Conservation (phyloP, 2,329 filamentous ascomycete genomes). For the Monosporascus sp. region DNA sequence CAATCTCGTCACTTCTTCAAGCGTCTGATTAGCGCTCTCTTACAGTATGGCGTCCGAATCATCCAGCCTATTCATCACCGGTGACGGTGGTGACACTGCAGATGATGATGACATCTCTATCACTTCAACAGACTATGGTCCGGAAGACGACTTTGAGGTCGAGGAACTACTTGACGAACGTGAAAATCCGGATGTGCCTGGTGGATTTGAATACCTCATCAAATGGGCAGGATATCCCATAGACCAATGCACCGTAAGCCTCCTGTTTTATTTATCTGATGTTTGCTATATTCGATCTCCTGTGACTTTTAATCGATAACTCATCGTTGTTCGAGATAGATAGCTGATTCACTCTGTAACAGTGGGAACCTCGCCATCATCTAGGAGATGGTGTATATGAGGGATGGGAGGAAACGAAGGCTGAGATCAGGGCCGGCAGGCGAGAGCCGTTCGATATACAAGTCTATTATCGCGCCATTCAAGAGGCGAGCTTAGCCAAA, state of each 20-base stretch:
- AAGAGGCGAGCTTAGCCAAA: constrained; percentile 22
- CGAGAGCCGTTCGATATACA: constrained; percentile 32
- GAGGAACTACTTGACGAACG: constrained; percentile 48
- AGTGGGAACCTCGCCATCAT: constrained; percentile 46
- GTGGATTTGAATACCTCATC: constrained; percentile 49
- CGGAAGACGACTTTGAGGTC: constrained; percentile 45
- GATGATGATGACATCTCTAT: constrained; percentile 51
- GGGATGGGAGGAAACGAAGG: constrained; percentile 39
- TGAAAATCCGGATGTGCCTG: constrained; percentile 16
- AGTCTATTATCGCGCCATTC: constrained; percentile 30
- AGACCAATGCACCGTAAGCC: constrained; percentile 39
- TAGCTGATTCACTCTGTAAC: constrained; percentile 29
- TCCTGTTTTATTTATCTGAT: constrained; percentile 24
- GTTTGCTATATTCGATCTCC: neutral
- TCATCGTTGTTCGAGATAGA: constrained; percentile 33
- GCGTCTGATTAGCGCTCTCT: neutral
- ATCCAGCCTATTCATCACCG: constrained; percentile 2
- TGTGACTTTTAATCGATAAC: too few relatives aligned
- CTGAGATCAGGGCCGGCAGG: constrained; percentile 27
- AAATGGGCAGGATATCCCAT: constrained; percentile 58
- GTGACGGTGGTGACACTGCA: constrained; percentile 12
- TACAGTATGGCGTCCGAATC: constrained; percentile 7
- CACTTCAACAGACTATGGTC: constrained; percentile 44
- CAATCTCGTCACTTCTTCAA: neutral
- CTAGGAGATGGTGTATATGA: constrained; percentile 33